phyloP scores from a whole-genome alignment of 1,284 basidiomycete genomes.

The Fomitopsis betulina region DNA sequence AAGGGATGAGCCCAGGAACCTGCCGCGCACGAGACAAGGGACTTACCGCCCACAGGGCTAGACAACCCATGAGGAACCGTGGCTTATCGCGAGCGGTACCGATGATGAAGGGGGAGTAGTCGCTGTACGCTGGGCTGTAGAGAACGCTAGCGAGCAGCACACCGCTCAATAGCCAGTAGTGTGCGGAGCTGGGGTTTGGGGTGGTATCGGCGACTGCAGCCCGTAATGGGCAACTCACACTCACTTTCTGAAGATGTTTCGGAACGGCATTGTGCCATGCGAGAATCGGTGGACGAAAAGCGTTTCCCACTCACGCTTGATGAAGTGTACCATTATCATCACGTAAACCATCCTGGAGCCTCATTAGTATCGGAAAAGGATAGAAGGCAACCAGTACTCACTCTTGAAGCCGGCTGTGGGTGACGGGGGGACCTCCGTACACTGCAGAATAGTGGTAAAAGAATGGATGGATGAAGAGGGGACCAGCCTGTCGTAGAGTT shows the following conservation, averaged over 20 bases:
- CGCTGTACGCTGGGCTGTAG: conserved; percentile 71
- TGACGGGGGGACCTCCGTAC: conserved; percentile 65
- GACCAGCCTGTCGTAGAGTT: conserved; percentile 64
- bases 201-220: conserved; percentile 7
- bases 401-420: conserved; percentile 79
- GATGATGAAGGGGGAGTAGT: conserved; percentile 54
- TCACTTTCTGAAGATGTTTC: conserved; percentile 90
- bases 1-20: neutral
- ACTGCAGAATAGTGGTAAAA: conserved; percentile 71
- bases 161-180: conserved; percentile 87
- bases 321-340: conserved; percentile 83
- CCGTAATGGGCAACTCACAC: conserved; percentile 15
- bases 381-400: conserved; percentile 29
- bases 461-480: conserved; percentile 88
- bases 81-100: conserved; percentile 69
- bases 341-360: conserved; percentile 65
- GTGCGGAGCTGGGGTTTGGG: conserved; percentile 58
- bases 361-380: neutral
- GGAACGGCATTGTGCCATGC: conserved; percentile 88
- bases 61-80: conserved; percentile 64
- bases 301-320: conserved; percentile 93
- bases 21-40: neutral
- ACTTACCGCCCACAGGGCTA: conserved; percentile 75
- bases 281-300: conserved; percentile 95
- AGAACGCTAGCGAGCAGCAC: conserved; percentile 75